Evolutionary conservation across 345 rosid genomes (phyloP).

Genomic region (Geranium brycei): DNA sequence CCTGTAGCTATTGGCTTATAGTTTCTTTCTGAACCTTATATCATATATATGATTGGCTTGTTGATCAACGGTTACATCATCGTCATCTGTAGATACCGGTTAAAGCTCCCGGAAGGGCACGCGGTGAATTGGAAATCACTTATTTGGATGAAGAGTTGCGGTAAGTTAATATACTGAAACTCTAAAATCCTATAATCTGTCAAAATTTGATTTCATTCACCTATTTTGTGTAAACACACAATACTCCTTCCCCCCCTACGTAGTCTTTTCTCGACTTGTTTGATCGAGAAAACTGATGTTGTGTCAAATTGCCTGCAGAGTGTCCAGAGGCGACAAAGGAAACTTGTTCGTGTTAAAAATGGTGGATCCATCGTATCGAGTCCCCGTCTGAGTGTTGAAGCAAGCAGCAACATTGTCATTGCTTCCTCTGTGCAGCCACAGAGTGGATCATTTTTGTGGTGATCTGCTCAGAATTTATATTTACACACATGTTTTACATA

Average conservation of each 20-base stretch:
- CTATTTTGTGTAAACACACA: neutral
- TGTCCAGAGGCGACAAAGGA: constrained; percentile 86
- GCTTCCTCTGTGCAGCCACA: neutral
- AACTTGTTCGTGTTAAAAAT: constrained; percentile 84
- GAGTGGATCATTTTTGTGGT: neutral
- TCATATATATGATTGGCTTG: neutral
- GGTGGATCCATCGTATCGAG: constrained; percentile 73
- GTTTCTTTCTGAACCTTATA: neutral
- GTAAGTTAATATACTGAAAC: constrained; percentile 13
- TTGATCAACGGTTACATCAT: neutral
- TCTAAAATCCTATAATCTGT: neutral
- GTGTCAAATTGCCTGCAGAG: constrained; percentile 23
- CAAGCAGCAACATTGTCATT: neutral
- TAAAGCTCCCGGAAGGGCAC: constrained; percentile 36
- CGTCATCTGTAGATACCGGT: constrained; percentile 20
- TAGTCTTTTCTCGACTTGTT: neutral
- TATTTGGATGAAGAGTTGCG: constrained; percentile 37
- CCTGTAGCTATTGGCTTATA: neutral
- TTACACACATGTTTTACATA: neutral
- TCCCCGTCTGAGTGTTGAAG: constrained; percentile 29
- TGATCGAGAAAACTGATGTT: neutral
- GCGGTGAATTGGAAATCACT: constrained; percentile 36
- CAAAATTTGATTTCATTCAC: neutral
- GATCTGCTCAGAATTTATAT: neutral
- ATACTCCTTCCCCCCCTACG: no score